Percentiles rank a stretch among this genome's conserved stretches.
phyloP scores from a whole-genome alignment of 2,329 filamentous ascomycete genomes.

The Sordariomycetes sp. region DNA sequence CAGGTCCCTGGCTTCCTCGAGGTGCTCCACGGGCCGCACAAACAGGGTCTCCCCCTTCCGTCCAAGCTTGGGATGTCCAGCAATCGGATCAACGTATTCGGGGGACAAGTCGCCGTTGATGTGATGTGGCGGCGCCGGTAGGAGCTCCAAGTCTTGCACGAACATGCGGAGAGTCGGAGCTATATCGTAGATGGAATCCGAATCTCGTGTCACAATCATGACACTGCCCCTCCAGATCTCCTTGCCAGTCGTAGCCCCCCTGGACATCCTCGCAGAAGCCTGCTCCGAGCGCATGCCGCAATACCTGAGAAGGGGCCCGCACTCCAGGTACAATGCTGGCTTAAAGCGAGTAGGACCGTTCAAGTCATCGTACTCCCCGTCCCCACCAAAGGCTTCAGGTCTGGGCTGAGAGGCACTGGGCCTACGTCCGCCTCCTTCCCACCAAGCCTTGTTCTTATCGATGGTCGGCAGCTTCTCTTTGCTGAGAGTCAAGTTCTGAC shows the following conservation, averaged over 20 bases:
- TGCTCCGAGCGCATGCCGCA: slow-evolving; percentile 68
- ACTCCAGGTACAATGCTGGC: slow-evolving; percentile 76
- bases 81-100: slow-evolving; percentile 83
- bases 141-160: slow-evolving; percentile 72
- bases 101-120: slow-evolving; percentile 59
- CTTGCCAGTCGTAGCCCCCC: slow-evolving; percentile 37
- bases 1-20: slow-evolving; percentile 69
- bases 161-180: slow-evolving; percentile 76
- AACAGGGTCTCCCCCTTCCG: slow-evolving; percentile 80
- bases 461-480: slow-evolving; percentile 21
- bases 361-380: slow-evolving; percentile 57
- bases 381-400: too few relatives aligned
- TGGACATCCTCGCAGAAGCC: slow-evolving; percentile 19
- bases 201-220: slow-evolving; percentile 90
- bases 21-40: slow-evolving; percentile 79
- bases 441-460: slow-evolving; percentile 60
- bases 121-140: slow-evolving; percentile 67
- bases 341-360: slow-evolving; percentile 66
- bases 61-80: slow-evolving; percentile 77
- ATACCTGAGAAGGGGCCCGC: slow-evolving; percentile 83
- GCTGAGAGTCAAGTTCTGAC: slow-evolving; percentile 51
- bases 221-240: slow-evolving; percentile 90
- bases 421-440: slow-evolving; percentile 52
- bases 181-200: slow-evolving; percentile 72
- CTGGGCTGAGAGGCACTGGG: slow-evolving; percentile 31